Percentiles rank a stretch among this genome's conserved stretches.
Evolutionary conservation across 2,329 filamentous ascomycete genomes (phyloP).

Genomic region (Colletotrichum sp.): DNA sequence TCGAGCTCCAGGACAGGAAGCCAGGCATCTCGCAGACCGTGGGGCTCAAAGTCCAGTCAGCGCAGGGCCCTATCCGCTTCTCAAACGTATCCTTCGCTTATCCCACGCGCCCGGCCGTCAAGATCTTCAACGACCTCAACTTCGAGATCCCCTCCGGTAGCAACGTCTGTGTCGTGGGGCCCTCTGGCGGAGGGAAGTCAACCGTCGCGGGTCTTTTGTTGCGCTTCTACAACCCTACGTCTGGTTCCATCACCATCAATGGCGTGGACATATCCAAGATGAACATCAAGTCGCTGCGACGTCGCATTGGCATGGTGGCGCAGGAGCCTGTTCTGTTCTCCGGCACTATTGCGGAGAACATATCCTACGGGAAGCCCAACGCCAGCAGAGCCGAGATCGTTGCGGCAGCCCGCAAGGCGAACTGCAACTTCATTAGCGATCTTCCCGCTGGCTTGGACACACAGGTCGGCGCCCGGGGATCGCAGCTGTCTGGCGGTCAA

Average conservation of each 20-base stretch:
- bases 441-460: constrained; percentile 97
- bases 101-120: constrained; percentile 89
- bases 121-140: constrained; percentile 85
- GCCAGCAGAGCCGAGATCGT: constrained; percentile 84
- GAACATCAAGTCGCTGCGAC: constrained; percentile 91
- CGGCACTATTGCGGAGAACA: constrained; percentile 85
- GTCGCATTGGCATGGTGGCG: constrained; percentile 92
- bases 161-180: constrained; percentile 96
- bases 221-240: constrained; percentile 86
- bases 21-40: constrained; percentile 88
- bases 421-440: constrained; percentile 96
- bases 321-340: constrained; percentile 95
- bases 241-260: constrained; percentile 81
- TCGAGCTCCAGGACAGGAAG: constrained; percentile 91
- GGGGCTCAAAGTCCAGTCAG: constrained; percentile 79
- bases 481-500: constrained; percentile 93
- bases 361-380: constrained; percentile 84
- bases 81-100: constrained; percentile 88
- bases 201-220: constrained; percentile 92
- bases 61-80: constrained; percentile 88
- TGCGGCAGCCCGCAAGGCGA: constrained; percentile 86
- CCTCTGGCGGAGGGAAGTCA: constrained; percentile 94
- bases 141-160: constrained; percentile 93
- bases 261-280: constrained; percentile 82
- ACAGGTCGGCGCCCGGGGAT: constrained; percentile 87